phyloP scores from a whole-genome alignment of 305 asterid genomes.

The Rubia balearica region DNA sequence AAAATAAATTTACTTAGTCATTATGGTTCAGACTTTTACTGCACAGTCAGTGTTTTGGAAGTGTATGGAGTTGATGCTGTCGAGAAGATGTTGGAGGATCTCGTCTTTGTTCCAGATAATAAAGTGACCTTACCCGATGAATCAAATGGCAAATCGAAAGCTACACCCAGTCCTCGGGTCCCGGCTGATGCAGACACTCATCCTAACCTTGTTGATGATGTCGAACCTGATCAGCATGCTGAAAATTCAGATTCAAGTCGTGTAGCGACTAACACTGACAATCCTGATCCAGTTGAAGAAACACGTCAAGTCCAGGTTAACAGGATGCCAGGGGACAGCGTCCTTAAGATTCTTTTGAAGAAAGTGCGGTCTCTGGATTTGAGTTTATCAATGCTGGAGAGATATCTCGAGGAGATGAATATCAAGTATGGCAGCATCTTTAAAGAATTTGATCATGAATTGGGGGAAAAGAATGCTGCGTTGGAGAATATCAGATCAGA shows the following conservation, averaged over 20 bases:
- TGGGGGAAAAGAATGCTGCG: conserved; percentile 44
- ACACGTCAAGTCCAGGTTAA: conserved; percentile 57
- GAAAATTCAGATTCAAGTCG: conserved; percentile 37
- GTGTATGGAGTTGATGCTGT: conserved; percentile 95
- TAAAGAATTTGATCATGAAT: conserved; percentile 53
- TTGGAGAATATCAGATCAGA: conserved; percentile 58
- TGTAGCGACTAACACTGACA: conserved; percentile 32
- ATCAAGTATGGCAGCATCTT: conserved; percentile 60
- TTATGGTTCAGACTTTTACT: conserved; percentile 88
- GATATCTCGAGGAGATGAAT: conserved; percentile 72
- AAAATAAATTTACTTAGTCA: conserved; percentile 64
- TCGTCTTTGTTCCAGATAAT: conserved; percentile 47
- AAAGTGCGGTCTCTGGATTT: conserved; percentile 82
- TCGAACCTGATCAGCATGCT: conserved; percentile 24
- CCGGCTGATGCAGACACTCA: conserved; percentile 30
- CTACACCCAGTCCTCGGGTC: conserved; percentile 29
- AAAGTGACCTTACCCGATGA: conserved; percentile 41
- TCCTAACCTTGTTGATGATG: conserved; percentile 44
- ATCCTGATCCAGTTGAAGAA: conserved; percentile 70
- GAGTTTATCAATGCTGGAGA: conserved; percentile 73
- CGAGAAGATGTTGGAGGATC: conserved; percentile 95
- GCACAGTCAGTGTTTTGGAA: conserved; percentile 77
- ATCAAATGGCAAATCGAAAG: conserved; percentile 31
- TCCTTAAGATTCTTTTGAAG: conserved; percentile 82
- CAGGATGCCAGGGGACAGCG: conserved; percentile 97